Evolutionary conservation across 2,329 filamentous ascomycete species (phyloP), one percentile per base, ranked within the genome.

Genomic region (Stromatinia cepivora): DNA sequence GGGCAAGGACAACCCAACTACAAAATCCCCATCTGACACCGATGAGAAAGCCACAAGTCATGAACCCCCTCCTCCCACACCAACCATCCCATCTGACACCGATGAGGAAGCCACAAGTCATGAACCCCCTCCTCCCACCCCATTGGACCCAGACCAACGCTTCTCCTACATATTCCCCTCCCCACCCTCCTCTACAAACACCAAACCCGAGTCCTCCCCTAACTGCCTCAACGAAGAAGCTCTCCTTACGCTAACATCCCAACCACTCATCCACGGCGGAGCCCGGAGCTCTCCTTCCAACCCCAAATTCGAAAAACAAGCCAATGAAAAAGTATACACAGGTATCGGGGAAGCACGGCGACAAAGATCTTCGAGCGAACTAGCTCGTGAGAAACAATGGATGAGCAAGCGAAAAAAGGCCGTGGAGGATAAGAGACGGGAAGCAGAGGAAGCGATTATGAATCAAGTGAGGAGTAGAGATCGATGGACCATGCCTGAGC

Each of bases 201-300:
- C 31, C 13, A n/a, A 20, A 0, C 11, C 31, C 22, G 6, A 28
- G 20, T 34, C 45, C 25, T 3, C 45, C 22, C 15, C 59, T 31
- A 25, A 39, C 3, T 0, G 8, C 46, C 45, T 63, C 22, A 36
- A 15, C 15, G 46, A 34, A 22, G 31, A 63, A 39, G 9, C 8
- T 10, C 59, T 63, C 46, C 59, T 63, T 6, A 46, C 46, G n/a
- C 31, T 63, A 28, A 63, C 46, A 25, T 28, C 46, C 15, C 45
- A 63, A 11, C 46, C 59, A 4, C 59, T 63, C 31, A 22, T 22
- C 20, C 59, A 63, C n/a, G 59, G 59, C 31, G 46, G 46, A 63
- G 22, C 46, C 31, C 52, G 59, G 59, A 62, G 45, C 45, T 48
- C 45, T 9, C 11, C 58, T 20, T 17, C 7, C 31, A 36, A 62